phyloP scores from a whole-genome alignment of 305 asterid genomes.

The Nicotiana rustica region DNA sequence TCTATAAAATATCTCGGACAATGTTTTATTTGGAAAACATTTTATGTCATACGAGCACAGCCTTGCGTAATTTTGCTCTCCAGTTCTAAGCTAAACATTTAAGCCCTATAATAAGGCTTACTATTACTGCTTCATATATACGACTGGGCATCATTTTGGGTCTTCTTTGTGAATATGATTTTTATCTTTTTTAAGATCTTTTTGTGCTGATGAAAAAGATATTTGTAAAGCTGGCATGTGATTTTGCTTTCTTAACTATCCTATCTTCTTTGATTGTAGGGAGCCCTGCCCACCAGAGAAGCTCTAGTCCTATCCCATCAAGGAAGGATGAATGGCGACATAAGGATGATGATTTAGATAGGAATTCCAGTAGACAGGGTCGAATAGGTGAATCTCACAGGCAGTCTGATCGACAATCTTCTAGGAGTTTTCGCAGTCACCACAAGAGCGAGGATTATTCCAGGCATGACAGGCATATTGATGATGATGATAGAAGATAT shows the following conservation, averaged over 20 bases:
- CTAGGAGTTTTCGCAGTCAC: conserved; percentile 57
- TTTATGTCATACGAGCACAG: background rate
- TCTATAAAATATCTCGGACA: background rate
- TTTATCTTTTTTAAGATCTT: background rate
- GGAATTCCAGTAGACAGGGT: conserved; percentile 53
- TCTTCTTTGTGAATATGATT: conserved; percentile 23
- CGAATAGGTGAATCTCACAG: conserved; percentile 63
- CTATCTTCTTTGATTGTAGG: conserved; percentile 63
- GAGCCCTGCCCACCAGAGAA: conserved; percentile 60
- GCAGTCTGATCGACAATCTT: conserved; percentile 67
- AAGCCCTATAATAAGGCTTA: background rate
- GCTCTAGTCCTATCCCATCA: conserved; percentile 59
- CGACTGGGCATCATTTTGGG: background rate
- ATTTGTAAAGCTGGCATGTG: conserved; percentile 9
- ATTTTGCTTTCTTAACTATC: conserved; percentile 40
- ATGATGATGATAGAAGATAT: conserved; percentile 71
- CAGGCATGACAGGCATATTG: conserved; percentile 64
- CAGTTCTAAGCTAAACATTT: background rate
- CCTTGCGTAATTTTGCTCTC: conserved; percentile 7
- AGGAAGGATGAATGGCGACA: conserved; percentile 61
- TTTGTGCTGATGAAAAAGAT: background rate
- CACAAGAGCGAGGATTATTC: conserved; percentile 57
- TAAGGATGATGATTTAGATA: conserved; percentile 56
- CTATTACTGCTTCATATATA: conserved; percentile 10
- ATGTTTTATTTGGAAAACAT: background rate